Evolutionary conservation across 108 stramenopile genomes (phyloP), one percentile per base, ranked within the genome.

Genomic region (Cyclotella atomus): DNA sequence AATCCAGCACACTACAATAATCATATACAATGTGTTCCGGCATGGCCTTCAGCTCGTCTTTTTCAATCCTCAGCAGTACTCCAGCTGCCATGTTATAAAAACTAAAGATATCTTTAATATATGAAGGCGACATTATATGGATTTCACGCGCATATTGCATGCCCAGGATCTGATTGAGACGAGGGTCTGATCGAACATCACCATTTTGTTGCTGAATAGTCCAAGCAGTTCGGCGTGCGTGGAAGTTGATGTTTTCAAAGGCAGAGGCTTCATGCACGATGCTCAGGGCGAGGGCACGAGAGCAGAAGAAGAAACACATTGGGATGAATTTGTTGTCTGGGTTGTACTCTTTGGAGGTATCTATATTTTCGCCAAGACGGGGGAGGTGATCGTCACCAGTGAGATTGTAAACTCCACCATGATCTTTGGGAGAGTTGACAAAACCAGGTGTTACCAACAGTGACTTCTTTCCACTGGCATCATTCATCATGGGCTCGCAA

Each of bases 291-390:
- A 96, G 29, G 0, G 88, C 78, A 24, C 95, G 75, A 25, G 92
- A 90, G 28, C 86, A 81, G 38, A 91, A 89, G 77, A 92, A 96
- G 82, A 93, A 96, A 38, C 87, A 88, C 30, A 89, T 76, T 2
- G 95, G 88, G 68, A 93, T 89, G 81, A 96, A 96, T 21, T 79
- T 83, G 68, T 95, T 93, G 49, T 93, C 91, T 72, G 91, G 90
- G 46, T 63, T 69, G 74, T 95, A 91, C 0, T 24, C 30, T 30
- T 47, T 30, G 33, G 27, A 47, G 2, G 62, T 49, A 19, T 77
- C 52, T 30, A 68, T 68, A 27, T 73, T 75, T 66, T 91, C 89
- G 21, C 90, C 91, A 41, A 93, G 73, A 2, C 95, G 88, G n/a
- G 87, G 62, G 19, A 96, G 75, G 10, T 83, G 81, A 73, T 88